A percentile compares a stretch with the other conserved stretches of the same genome.
Evolutionary conservation across 108 stramenopile species (phyloP).

Genomic region (Fragilariopsis cylindrus): DNA sequence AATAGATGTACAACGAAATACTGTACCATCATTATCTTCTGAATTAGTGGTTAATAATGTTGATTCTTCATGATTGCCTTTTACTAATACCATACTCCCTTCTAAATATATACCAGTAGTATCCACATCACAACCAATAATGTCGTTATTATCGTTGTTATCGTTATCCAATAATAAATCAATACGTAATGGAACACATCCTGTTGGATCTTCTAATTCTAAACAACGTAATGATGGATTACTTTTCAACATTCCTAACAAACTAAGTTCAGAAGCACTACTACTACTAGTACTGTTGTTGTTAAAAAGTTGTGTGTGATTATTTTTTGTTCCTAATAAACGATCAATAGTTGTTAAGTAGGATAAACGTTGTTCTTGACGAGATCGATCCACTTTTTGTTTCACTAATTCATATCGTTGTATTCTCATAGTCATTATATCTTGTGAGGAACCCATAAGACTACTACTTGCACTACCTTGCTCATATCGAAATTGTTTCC

Average conservation of each 20-base stretch:
- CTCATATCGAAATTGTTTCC: conserved; percentile 45
- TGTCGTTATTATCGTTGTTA: too few relatives aligned
- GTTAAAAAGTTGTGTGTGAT: not conserved
- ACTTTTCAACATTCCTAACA: conserved; percentile 5
- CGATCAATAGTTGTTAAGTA: conserved; percentile 45
- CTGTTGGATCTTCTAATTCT: conserved; percentile 82
- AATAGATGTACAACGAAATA: conserved; percentile 64
- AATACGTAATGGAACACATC: conserved; percentile 63
- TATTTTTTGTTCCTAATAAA: conserved; percentile 20
- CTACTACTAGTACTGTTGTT: not conserved
- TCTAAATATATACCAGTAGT: conserved; percentile 69
- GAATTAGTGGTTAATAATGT: not conserved
- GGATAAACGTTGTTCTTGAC: conserved; percentile 36
- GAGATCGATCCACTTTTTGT: conserved; percentile 73
- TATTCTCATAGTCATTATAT: conserved; percentile 63
- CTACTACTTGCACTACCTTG: not conserved
- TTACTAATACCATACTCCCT: conserved; percentile 84
- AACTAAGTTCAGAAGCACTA: not conserved
- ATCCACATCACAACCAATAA: conserved; percentile 46
- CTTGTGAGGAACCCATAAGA: conserved; percentile 46
- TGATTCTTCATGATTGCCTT: conserved; percentile 78
- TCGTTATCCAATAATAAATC: conserved; percentile 5
- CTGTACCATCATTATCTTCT: conserved; percentile 25
- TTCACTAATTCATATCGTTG: conserved; percentile 75
- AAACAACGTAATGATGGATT: conserved; percentile 18